Percentiles rank a stretch among this genome's conserved stretches.
Conservation (phyloP, 2,329 filamentous ascomycete genomes). For the Didymosphaeria variabile region DNA sequence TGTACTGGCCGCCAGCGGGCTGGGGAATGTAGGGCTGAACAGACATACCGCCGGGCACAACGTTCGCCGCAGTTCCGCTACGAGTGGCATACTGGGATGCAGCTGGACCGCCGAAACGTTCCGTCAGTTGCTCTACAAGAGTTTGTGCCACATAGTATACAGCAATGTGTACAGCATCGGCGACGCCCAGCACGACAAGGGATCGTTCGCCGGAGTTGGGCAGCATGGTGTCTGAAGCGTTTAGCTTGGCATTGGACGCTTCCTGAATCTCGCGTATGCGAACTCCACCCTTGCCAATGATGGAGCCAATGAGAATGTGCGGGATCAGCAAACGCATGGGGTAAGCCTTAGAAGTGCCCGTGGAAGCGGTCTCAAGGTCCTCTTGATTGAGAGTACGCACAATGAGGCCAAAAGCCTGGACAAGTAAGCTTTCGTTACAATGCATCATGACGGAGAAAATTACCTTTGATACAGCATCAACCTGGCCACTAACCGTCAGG, state of each 20-base stretch:
- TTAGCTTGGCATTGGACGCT: conserved; percentile 92
- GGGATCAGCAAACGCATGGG: conserved; percentile 94
- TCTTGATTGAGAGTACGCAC: conserved; percentile 99
- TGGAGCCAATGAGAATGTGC: conserved; percentile 96
- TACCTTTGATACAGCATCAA: conserved; percentile 97
- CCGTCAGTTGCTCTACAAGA: conserved; percentile 95
- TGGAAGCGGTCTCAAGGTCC: conserved; percentile 85
- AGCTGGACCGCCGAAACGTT: conserved; percentile 93
- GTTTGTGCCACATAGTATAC: conserved; percentile 99
- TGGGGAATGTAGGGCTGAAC: conserved; percentile 98
- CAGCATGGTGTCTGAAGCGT: conserved; percentile 93
- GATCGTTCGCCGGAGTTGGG: conserved; percentile 96
- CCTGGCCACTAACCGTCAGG: conserved; percentile 93
- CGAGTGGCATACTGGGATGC: conserved; percentile 98
- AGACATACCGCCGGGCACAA: conserved; percentile 97
- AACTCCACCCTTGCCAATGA: conserved; percentile 96
- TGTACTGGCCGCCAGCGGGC: conserved; percentile 90
- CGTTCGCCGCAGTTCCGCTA: conserved; percentile 90
- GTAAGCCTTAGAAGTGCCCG: conserved; percentile 94
- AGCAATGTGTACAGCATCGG: conserved; percentile 97
- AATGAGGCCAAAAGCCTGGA: conserved; percentile 92
- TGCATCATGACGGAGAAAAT: conserved; percentile 45
- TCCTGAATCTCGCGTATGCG: conserved; percentile 99
- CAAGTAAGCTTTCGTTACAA: conserved; percentile 18
- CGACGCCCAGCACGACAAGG: conserved; percentile 96